phyloP scores from a whole-genome alignment of 2,329 filamentous ascomycete species.

The Blastomyces gilchristii region DNA sequence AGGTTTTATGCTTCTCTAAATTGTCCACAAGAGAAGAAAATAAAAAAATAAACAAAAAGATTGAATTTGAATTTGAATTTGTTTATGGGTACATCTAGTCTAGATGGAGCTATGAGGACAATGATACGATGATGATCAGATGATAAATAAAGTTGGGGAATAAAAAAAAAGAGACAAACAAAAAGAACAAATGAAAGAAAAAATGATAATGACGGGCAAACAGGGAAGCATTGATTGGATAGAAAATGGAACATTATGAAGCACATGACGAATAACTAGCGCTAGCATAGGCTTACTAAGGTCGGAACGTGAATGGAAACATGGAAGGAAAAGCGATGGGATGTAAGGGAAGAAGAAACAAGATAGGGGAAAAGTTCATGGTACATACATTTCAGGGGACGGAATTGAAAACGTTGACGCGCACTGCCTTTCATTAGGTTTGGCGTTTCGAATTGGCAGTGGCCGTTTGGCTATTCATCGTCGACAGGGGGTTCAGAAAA shows the following conservation, averaged over 20 bases:
- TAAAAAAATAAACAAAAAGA: too few relatives aligned
- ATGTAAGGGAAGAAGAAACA: background rate
- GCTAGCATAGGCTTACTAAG: background rate
- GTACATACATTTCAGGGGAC: background rate
- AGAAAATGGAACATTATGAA: background rate
- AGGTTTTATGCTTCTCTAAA: too few relatives aligned
- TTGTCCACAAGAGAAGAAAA: too few relatives aligned
- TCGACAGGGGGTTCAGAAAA: too few relatives aligned
- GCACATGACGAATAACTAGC: too few relatives aligned
- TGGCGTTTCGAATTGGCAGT: background rate
- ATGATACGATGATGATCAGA: background rate
- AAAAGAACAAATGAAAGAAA: background rate
- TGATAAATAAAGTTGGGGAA: background rate
- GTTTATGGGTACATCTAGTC: constrained; percentile 30
- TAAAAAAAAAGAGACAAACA: background rate
- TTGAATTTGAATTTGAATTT: background rate
- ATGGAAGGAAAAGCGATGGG: background rate
- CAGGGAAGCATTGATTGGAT: too few relatives aligned
- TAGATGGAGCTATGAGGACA: constrained; percentile 15
- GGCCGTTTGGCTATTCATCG: too few relatives aligned
- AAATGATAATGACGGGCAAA: background rate
- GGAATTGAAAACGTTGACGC: background rate
- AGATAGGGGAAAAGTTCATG: background rate
- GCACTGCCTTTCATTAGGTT: background rate
- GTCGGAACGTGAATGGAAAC: background rate